Evolutionary conservation across 352 stramenopile genomes (phyloP), one percentile per base, ranked within the genome.

Genomic region (Elongisporangium undulatum): DNA sequence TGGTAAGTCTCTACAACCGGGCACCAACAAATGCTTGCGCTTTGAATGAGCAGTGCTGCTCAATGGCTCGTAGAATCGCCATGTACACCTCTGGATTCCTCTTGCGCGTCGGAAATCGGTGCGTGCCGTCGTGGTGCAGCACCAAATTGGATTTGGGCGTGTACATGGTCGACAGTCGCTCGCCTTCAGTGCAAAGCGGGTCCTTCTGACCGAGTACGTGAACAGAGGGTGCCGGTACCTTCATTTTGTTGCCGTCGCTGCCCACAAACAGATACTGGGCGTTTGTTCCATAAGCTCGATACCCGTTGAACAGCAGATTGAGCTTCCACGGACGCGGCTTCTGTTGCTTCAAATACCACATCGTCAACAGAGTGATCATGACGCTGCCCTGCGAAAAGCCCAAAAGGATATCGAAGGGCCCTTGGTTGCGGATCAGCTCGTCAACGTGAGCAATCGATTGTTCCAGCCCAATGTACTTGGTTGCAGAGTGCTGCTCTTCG

Each of bases 361-460:
- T 82, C 16, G 74, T 65, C n/a, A 86, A 55, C 26, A 70, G 62
- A 4, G 74, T 78, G 56, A 78, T 67, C 16, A 85, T 63, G 49
- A 82, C 68, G 9, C 63, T 75, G 9, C 83, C 81, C 38, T 92
- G 83, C 0, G 80, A 92, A 58, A 92, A 92, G 8, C 77, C 77
- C 15, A 89, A 21, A 16, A 84, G 68, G n/a, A 79, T 72, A 55
- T 92, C 82, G 50, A 87, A 75, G 0, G 80, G 72, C 0, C 78
- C 76, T 26, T 85, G 66, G 34, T 71, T 53, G 2, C 56, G 59
- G 3, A 92, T 59, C 56, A 79, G 61, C 9, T 69, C 60, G 54
- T 89, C 66, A 53, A 90, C 67, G 62, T 79, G 82, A 22, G 58
- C 69, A 49, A 89, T 51, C 9, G 64, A 66, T 5, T 60, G 56